phyloP scores from a whole-genome alignment of 1,139 yeast genomes.

The Protomyces arabidopsidicola region DNA sequence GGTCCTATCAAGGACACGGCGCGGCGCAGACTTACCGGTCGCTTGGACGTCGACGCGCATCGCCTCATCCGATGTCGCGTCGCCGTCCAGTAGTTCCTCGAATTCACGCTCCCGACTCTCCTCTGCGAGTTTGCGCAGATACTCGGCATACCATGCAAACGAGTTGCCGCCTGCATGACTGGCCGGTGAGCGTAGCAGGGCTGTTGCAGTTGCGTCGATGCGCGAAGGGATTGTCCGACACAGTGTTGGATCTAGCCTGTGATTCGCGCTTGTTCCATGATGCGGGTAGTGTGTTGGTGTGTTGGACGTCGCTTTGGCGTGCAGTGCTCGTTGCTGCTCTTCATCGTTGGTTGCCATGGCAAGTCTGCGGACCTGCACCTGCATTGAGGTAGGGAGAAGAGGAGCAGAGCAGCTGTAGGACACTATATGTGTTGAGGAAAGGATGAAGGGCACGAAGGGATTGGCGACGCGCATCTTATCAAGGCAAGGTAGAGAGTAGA shows the following conservation, averaged over 20 bases:
- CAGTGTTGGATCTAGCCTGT: no score
- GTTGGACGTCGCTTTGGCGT: neutral
- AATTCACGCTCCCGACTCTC: neutral
- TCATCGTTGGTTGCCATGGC: neutral
- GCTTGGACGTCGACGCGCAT: no score
- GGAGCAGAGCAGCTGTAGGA: no score
- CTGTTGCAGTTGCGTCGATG: neutral
- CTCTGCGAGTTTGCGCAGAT: neutral
- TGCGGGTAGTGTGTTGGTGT: neutral
- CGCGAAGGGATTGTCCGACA: no score
- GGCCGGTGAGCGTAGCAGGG: neutral
- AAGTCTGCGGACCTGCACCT: neutral
- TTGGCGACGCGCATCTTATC: no score
- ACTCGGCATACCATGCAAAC: neutral
- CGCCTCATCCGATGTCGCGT: neutral
- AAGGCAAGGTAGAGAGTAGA: no score
- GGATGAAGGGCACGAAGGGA: no score
- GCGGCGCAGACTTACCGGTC: no score
- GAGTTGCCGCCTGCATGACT: neutral
- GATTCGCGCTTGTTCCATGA: no score
- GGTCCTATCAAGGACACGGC: no score
- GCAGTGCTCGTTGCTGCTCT: neutral
- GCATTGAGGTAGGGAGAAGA: neutral
- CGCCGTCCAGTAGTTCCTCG: neutral
- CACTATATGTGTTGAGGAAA: no score